Evolutionary conservation across 2,329 filamentous ascomycete genomes (phyloP).

Genomic region (Ascochyta pisi): DNA sequence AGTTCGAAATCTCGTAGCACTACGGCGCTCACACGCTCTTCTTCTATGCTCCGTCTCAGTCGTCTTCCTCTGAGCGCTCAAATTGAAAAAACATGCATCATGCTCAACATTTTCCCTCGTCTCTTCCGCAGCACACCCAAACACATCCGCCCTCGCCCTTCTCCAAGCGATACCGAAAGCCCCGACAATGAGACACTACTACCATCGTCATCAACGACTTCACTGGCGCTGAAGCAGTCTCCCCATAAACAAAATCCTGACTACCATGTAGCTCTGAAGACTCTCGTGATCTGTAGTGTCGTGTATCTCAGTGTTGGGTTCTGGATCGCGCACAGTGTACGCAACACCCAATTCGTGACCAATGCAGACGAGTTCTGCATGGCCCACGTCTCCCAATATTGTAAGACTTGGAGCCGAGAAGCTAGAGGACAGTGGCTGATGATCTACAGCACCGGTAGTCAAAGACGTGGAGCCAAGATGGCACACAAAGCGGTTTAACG

Average conservation of each 20-base stretch:
- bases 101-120: not conserved
- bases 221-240: not conserved
- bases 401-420: slow-evolving; percentile 22
- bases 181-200: slow-evolving; percentile 26
- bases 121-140: slow-evolving; percentile 16
- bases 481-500: slow-evolving; percentile 59
- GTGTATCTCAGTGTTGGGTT: slow-evolving; percentile 27
- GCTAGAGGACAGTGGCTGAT: not conserved
- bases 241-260: not conserved
- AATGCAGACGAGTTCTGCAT: slow-evolving; percentile 38
- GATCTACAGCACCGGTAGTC: slow-evolving; percentile 38
- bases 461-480: slow-evolving; percentile 54
- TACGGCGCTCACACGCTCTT: not conserved
- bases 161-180: slow-evolving; percentile 17
- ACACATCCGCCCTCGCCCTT: slow-evolving; percentile 13
- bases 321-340: slow-evolving; percentile 25
- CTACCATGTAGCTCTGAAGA: slow-evolving; percentile 14
- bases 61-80: not conserved
- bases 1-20: not conserved
- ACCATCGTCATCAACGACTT: slow-evolving; percentile 7
- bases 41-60: not conserved
- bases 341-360: slow-evolving; percentile 16
- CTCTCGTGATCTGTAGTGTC: slow-evolving; percentile 25
- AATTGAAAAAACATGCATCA: not conserved
- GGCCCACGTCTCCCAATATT: slow-evolving; percentile 39